These are phyloP conservation scores for Neofusicoccum umdonicola DNA, from an alignment of 2,329 filamentous ascomycete genomes.

Conservation along the genomic window DNA sequence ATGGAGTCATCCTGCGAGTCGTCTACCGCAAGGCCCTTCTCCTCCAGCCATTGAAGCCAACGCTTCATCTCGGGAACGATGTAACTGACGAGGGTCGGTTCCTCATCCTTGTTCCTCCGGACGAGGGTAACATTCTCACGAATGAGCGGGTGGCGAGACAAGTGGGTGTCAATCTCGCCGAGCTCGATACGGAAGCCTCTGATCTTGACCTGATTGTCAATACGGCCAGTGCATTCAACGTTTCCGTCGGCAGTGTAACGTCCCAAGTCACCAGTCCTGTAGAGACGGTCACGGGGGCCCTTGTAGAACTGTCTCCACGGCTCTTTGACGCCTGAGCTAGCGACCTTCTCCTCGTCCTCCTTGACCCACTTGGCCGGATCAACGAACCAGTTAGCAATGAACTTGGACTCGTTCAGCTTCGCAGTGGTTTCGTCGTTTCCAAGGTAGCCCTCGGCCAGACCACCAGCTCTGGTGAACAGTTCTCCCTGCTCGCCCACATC, in stretches of 20 bases:
- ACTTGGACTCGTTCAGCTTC: constrained; percentile 59
- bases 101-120: constrained; percentile 78
- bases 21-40: constrained; percentile 38
- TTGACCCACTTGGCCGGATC: constrained; percentile 68
- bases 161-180: constrained; percentile 83
- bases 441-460: constrained; percentile 79
- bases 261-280: constrained; percentile 84
- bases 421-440: constrained; percentile 59
- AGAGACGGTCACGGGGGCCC: constrained; percentile 81
- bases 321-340: constrained; percentile 54
- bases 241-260: constrained; percentile 68
- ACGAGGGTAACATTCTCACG: constrained; percentile 85
- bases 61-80: constrained; percentile 77
- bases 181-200: constrained; percentile 94
- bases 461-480: constrained; percentile 77
- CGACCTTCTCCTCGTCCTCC: constrained; percentile 56
- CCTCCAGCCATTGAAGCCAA: constrained; percentile 68
- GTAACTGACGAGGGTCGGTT: constrained; percentile 84
- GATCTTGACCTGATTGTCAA: constrained; percentile 91
- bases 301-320: constrained; percentile 77
- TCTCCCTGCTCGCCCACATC: constrained; percentile 80
- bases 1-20: constrained; percentile 41
- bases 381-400: constrained; percentile 83
- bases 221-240: constrained; percentile 75
- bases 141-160: constrained; percentile 71